Base-by-base conservation (phyloP, 768 basidiomycete species). In the Pleurotus tuoliensis region DNA sequence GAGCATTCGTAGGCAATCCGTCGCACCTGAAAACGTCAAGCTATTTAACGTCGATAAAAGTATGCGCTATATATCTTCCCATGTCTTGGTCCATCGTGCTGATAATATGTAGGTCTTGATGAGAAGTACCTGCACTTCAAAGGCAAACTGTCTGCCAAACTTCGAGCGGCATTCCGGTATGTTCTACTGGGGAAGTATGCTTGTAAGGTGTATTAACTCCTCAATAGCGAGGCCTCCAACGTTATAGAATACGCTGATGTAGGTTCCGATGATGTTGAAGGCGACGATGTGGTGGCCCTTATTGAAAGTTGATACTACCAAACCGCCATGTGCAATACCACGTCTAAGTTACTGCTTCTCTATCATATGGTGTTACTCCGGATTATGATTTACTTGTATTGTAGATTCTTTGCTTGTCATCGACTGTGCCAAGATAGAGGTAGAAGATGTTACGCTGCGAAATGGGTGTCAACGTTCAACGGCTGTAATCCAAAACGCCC, bases 21-120 rank as follows among this genome's bases (percentile, higher is more conserved):
- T 92, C 3, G 65, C 74, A 3, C 58, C 74, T 12, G 80, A 78
- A 25, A 78, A 79, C 56, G 69, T 96, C n/a, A 73, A 80, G 46
- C 62, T 83, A 56, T 73, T 96, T 2, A 88, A 87, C 4, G 91
- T 91, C 62, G 77, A 84, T 64, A 67, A 80, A 61, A 78, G 92
- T 93, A 63, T 68, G 82, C 56, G 11, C n/a, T 38, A 16, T 50
- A 16, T 20, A 47, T 47, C 37, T 30, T 4, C 41, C 41, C 22
- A 20, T 11, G 45, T 22, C 16, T 52, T 4, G 16, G 30, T 24
- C 24, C 40, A 24, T 30, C 38, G 18, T 16, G 40, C n/a, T 58
- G 54, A 11, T 25, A 24, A 38, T 52, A 56, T n/a, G 54, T 55
- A 92, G 91, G 67, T 3, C 63, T 92, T 47, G 92, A 93, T 60